Base-by-base conservation (phyloP, 768 basidiomycete genomes). In the Galerina sulciceps region DNA sequence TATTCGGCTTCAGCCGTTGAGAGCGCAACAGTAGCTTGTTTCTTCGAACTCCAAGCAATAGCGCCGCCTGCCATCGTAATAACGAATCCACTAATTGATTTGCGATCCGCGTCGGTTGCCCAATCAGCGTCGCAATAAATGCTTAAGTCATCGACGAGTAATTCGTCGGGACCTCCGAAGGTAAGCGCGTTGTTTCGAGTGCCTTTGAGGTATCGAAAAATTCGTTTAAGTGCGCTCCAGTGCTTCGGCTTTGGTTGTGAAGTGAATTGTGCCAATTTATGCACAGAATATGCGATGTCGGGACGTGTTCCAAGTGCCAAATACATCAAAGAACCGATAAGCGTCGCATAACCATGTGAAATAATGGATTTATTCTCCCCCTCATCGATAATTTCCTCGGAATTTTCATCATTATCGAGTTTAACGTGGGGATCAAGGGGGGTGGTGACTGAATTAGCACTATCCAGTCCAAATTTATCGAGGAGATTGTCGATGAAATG, bases 1-100 rank as follows among this genome's bases (percentile, higher is more conserved):
- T 26, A 26, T 6, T 26, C 26, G 26, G 26, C 26, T 26, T 26
- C 26, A 3, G 26, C 26, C 6, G 26, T 26, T 6, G 26, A 26
- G 26, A 26, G 26, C 6, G 26, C 26, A 6, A 26, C 26, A 26
- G 26, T 26, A 26, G 26, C 26, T 26, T 26, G 26, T 26, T 26
- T 26, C 26, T 26, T 26, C 26, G 26, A 26, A 26, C 26, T 26
- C 26, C 26, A 26, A 26, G 26, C 26, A 26, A 26, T 26, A 3
- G 26, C 26, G 57, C 73, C 61, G 15, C 70, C 69, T 26, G 70
- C 71, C 6, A 76, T 31, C 10, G 38, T 53, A 43, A 73, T 73
- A 11, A 67, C 65, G 58, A 72, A 79, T 5, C 77, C 75, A 10
- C 74, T 77, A 10, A 75, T 72, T 0, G 77, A 73, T 38, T 69